Percentiles rank a stretch among this genome's conserved stretches.
Evolutionary conservation across 768 basidiomycete species (phyloP).

Genomic region (Tylopilus sp.): DNA sequence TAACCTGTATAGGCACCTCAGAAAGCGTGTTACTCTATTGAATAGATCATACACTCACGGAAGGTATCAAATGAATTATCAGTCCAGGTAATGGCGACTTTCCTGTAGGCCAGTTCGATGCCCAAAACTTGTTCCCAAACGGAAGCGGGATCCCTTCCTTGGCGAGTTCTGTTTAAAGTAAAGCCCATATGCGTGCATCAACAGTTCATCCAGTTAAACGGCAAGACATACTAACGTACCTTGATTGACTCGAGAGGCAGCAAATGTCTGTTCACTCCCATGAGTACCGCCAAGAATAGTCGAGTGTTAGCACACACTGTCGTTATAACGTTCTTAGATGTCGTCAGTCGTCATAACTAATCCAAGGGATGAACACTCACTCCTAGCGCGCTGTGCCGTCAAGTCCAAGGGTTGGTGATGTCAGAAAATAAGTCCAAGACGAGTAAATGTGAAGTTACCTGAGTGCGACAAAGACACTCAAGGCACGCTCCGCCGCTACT

Average conservation of each 20-base stretch:
- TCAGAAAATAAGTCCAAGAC: neutral
- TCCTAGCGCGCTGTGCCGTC: slow-evolving; percentile 34
- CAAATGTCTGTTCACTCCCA: slow-evolving; percentile 40
- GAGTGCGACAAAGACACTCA: slow-evolving; percentile 56
- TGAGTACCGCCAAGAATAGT: neutral
- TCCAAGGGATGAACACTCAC: slow-evolving; percentile 14
- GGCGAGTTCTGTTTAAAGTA: slow-evolving; percentile 43
- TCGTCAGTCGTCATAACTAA: neutral
- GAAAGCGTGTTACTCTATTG: neutral
- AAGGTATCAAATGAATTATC: slow-evolving; percentile 52
- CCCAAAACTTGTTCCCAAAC: slow-evolving; percentile 58
- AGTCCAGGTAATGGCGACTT: slow-evolving; percentile 55
- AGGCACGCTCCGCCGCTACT: slow-evolving; percentile 44
- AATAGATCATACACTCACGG: slow-evolving; percentile 29
- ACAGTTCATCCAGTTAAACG: no score
- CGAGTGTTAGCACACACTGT: slow-evolving; percentile 17
- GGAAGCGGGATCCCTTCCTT: slow-evolving; percentile 61
- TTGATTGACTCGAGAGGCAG: slow-evolving; percentile 52
- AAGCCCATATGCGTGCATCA: no score
- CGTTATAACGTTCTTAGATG: slow-evolving; percentile 31
- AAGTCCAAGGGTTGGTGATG: neutral
- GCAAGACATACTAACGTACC: slow-evolving; percentile 18
- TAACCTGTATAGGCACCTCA: slow-evolving; percentile 34
- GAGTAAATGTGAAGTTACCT: slow-evolving; percentile 34
- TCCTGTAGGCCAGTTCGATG: slow-evolving; percentile 59